A percentile compares a stretch with the other conserved stretches of the same genome.
Evolutionary conservation across 2,329 filamentous ascomycete genomes (phyloP).

Genomic region (Calonectria pseudoreteaudii): DNA sequence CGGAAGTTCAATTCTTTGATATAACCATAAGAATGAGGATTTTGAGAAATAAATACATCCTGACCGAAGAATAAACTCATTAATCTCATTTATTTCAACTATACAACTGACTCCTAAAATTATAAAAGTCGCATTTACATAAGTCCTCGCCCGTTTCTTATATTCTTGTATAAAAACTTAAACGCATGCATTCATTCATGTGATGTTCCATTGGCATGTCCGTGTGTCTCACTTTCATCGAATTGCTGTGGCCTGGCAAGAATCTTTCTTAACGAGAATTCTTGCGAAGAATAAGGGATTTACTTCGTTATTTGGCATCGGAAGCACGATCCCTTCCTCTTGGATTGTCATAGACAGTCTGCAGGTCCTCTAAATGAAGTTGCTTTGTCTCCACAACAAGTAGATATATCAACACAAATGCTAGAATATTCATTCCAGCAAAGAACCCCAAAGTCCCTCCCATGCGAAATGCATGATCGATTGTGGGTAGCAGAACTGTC

Average conservation of each 20-base stretch:
- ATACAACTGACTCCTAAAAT: too few species aligned
- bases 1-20: too few species aligned
- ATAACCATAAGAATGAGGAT: too few species aligned
- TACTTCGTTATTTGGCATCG: neutral
- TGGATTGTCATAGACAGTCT: neutral
- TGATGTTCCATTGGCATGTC: too few species aligned
- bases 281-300: neutral
- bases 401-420: slow-evolving; percentile 58
- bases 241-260: neutral
- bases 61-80: too few species aligned
- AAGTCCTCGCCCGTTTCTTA: too few species aligned
- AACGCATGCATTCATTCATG: too few species aligned
- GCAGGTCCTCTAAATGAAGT: slow-evolving; percentile 31
- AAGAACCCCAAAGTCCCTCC: slow-evolving; percentile 55
- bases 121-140: too few species aligned
- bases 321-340: neutral
- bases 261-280: neutral
- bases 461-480: slow-evolving; percentile 41
- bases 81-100: too few species aligned
- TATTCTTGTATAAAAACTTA: too few species aligned
- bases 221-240: too few species aligned
- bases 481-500: slow-evolving; percentile 54
- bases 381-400: slow-evolving; percentile 61
- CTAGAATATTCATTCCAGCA: slow-evolving; percentile 57
- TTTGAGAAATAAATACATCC: too few species aligned